Evolutionary conservation across 192 early-diverging fungal genomes (phyloP), one percentile per base, ranked within the genome.

Genomic region (Backusella mclennaniae): DNA sequence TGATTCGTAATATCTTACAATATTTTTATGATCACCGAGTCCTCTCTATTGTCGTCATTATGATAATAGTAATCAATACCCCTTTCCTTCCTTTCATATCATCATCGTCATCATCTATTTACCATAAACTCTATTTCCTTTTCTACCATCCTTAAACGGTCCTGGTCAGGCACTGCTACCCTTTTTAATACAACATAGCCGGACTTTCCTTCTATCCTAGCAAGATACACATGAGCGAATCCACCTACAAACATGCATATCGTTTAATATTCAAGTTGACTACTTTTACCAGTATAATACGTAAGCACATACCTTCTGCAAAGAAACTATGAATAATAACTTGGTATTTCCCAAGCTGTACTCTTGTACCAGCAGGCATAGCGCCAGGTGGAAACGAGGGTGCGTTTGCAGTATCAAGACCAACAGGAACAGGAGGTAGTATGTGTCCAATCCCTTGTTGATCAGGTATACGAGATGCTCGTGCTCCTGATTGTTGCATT

Each of bases 201-300:
- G 15, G 86, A 86, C 11, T 82, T 83, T 52, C 84, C 85, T 39
- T 85, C 79, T 5, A 90, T 80, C 4, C 83, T 81, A 0, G 94
- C 95, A 52, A 94, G 79, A 78, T 98, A 98, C 21, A 98, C 92
- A 84, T 97, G 94, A 14, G 97, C 95, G 76, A 96, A 95, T 6
- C 95, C 96, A 66, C 97, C 95, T 93, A 68, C 1, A 29, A 15
- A 69, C 6, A 56, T 42, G 17, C 15, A 14, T n/a, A 66, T 23
- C 21, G 7, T 46, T 12, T 29, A 36, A 2, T 74, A 39, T 36
- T 68, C 8, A 53, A 17, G 6, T 53, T 8, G 6, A 44, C 14
- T 33, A 71, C 6, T 69, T 23, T 19, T 38, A 41, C 9, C 8
- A 23, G 7, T 29, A 29, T 9, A 26, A 21, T 26, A 59, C 3